phyloP scores from a whole-genome alignment of 495 filamentous ascomycete species.

The Sabuloglossum arenarium region DNA sequence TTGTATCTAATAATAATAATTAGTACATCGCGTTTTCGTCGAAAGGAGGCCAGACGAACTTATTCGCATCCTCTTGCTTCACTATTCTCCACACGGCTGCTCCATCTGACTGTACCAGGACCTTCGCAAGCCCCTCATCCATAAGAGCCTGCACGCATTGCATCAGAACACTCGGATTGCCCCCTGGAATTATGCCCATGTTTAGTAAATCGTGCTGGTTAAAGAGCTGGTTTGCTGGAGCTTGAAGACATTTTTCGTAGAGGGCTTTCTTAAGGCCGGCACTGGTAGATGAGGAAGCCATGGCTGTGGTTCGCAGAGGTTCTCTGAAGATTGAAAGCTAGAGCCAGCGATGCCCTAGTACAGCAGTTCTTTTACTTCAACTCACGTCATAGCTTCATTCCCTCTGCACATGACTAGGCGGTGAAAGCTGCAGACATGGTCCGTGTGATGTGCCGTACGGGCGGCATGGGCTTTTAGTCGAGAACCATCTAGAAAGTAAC shows the following conservation, averaged over 20 bases:
- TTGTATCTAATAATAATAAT: neutral
- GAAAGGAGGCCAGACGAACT: neutral
- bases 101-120: neutral
- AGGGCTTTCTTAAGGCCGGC: constrained; percentile 5
- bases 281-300: constrained; percentile 7
- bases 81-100: constrained; percentile 1
- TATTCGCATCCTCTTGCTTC: constrained; percentile 5
- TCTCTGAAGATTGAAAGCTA: neutral
- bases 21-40: neutral
- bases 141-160: constrained; percentile 2
- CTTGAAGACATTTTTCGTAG: constrained; percentile 17
- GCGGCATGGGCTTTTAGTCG: neutral
- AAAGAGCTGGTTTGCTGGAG: constrained; percentile 14
- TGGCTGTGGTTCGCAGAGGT: neutral
- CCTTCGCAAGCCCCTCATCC: constrained; percentile 4
- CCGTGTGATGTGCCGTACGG: neutral
- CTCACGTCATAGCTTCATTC: neutral
- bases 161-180: neutral
- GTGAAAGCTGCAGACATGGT: neutral
- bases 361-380: too few relatives aligned
- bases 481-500: neutral
- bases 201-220: constrained; percentile 4
- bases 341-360: too few relatives aligned
- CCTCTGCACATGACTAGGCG: neutral
- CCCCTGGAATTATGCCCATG: constrained; percentile 3